Base-by-base conservation (phyloP, 2,329 filamentous ascomycete species). In the Pseudogymnoascus sp. region DNA sequence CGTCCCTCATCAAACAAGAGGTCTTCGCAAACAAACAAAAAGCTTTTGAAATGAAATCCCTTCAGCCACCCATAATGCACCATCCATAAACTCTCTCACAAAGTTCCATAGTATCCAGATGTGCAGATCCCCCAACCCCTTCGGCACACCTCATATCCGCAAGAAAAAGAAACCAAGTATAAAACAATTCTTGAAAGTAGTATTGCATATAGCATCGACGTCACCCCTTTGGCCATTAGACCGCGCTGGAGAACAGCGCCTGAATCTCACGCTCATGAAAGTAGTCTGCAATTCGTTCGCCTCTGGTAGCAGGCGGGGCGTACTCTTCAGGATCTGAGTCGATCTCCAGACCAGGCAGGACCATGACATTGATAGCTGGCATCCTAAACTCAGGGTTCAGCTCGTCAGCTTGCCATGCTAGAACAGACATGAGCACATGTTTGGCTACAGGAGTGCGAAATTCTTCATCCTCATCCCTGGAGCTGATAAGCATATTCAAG, bases 271-370 rank as follows among this genome's bases (percentile, higher is more conserved):
- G 50, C 28, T 56, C 50, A 56, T 56, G 50, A 19, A 33, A 56
- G 2, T 56, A 14, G 6, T 56, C 50, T 22, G 28, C n/a, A 19
- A 56, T 56, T 33, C 50, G 28, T 33, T 56, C 50, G n/a, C 50
- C 50, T 33, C 50, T 56, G 16, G 28, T 56, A 35, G 50, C n/a
- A 4, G 50, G 28, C 11, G 50, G 50, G 14, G 50, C 50, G 50
- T 56, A 56, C 10, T 56, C 50, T 22, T 19, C 50, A 35, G 50
- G 50, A 56, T 56, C 50, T 22, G 50, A 56, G 50, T 56, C 50
- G 16, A 56, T 33, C 28, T 56, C 50, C 28, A 56, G 50, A 5
- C 50, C 50, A 35, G 12, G 11, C 10, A 56, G n/a, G 22, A 33
- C n/a, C 50, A 33, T 35, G 35, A 56, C 33, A 7, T 12, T 3